Base-by-base conservation (phyloP, 352 stramenopile genomes). In the Globisporangium middletonii region DNA sequence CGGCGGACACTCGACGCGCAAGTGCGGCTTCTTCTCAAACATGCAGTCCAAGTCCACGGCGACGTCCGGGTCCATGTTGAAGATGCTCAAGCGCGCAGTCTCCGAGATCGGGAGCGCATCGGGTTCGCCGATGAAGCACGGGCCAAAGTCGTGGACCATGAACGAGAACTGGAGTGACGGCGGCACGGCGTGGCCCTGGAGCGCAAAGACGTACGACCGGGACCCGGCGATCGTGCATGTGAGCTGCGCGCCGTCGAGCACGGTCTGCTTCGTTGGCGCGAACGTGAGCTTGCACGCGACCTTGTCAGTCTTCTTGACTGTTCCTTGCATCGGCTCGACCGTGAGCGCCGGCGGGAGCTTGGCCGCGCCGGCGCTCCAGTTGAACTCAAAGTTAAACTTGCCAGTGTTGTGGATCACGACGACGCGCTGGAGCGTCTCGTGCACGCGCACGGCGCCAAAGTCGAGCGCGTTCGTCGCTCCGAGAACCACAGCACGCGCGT, bases 321-420 rank as follows among this genome's bases (percentile, higher is more conserved):
- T 96, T 4, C 91, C 90, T 15, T 89, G 71, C 53, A 76, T 73
- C 11, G 88, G 83, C 35, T 92, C 77, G 60, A 94, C 79, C 3
- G 61, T 62, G 13, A 94, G 62, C 23, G 71, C 69, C 6, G 78
- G 48, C 9, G 69, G 60, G n/a, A 71, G 64, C 51, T 73, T 75
- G 9, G 56, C 50, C 43, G 50, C 15, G 19, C 35, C 50, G 15
- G 77, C 64, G 54, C 55, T 85, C 79, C 91, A 97, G 28, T 79
- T 79, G 58, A 97, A 98, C 45, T 98, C 93, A 62, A 98, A 97
- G 64, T 96, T 97, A 66, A 98, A 98, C 60, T 98, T 98, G 38
- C 94, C 94, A 1, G 66, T 76, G 67, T 98, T 98, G 48, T 91
- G 69, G 48, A 98, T 89, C 42, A 82, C 70, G 3, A 98, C 64